These are phyloP conservation scores for Emmonsia crescens DNA, from an alignment of 2,329 filamentous ascomycete genomes.

Conservation along the genomic window DNA sequence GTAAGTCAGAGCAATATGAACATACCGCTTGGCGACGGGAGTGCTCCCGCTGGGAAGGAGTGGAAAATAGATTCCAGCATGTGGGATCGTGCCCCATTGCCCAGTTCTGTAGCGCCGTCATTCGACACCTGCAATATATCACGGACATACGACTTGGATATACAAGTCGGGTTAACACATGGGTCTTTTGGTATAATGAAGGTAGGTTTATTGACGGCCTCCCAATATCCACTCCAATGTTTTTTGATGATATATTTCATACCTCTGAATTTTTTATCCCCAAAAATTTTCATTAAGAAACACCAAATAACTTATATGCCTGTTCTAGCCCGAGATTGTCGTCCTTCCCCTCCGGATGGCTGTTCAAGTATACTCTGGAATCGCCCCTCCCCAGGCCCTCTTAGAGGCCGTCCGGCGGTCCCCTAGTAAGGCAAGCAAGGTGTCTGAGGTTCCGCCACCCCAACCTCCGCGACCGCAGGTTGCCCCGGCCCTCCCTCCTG, in stretches of 20 bases:
- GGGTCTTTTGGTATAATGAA: slow-evolving; percentile 46
- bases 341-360: slow-evolving; percentile 69
- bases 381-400: slow-evolving; percentile 66
- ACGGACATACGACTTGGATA: slow-evolving; percentile 71
- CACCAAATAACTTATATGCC: background rate
- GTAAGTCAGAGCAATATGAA: slow-evolving; percentile 60
- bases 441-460: slow-evolving; percentile 26
- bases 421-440: slow-evolving; percentile 14
- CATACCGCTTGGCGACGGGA: slow-evolving; percentile 53
- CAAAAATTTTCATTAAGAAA: background rate
- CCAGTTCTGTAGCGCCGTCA: slow-evolving; percentile 75
- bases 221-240: background rate
- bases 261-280: too few relatives aligned
- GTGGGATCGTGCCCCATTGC: slow-evolving; percentile 63
- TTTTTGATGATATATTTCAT: background rate
- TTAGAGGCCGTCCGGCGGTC: slow-evolving; percentile 50
- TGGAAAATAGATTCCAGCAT: slow-evolving; percentile 56
- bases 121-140: slow-evolving; percentile 84
- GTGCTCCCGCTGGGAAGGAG: slow-evolving; percentile 53
- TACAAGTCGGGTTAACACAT: slow-evolving; percentile 68
- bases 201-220: slow-evolving; percentile 26
- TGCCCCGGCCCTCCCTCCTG: slow-evolving; percentile 16
- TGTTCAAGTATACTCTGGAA: slow-evolving; percentile 76
- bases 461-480: slow-evolving; percentile 29
- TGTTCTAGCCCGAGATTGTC: slow-evolving; percentile 55